A percentile compares a stretch with the other conserved stretches of the same genome.
Evolutionary conservation across 2,329 filamentous ascomycete genomes (phyloP).

Genomic region (Camptophora hylomeconis): DNA sequence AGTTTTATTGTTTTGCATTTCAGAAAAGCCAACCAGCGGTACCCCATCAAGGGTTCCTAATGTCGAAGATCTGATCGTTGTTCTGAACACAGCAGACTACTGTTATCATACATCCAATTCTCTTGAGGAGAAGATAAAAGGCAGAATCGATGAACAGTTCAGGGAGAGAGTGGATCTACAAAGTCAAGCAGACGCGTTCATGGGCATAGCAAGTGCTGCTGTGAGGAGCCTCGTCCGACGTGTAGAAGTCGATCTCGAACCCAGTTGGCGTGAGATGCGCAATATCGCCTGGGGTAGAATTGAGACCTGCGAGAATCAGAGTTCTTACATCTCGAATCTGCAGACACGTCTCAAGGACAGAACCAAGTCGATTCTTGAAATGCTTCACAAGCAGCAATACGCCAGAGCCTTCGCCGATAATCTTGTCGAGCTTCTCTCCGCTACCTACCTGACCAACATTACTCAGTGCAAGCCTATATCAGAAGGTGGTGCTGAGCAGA

Average conservation of each 20-base stretch:
- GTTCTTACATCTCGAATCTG: conserved; percentile 76
- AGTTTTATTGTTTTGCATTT: conserved; percentile 63
- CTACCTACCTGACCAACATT: conserved; percentile 67
- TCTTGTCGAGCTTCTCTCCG: conserved; percentile 75
- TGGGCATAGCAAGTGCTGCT: conserved; percentile 82
- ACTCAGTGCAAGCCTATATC: conserved; percentile 83
- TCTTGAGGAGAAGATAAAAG: conserved; percentile 87
- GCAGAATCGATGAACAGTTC: conserved; percentile 70
- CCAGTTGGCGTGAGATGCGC: conserved; percentile 90
- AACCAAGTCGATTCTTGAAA: conserved; percentile 59
- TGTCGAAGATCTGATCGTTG: conserved; percentile 66
- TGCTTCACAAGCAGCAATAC: conserved; percentile 84
- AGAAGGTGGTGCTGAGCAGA: conserved; percentile 91
- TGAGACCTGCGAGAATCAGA: conserved; percentile 87
- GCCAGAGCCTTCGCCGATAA: conserved; percentile 91
- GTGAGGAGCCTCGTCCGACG: conserved; percentile 72
- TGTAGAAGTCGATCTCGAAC: conserved; percentile 71
- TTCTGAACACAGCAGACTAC: conserved; percentile 94
- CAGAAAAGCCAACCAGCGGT: conserved; percentile 42
- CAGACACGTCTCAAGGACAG: conserved; percentile 59
- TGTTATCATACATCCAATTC: conserved; percentile 90
- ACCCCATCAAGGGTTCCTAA: conserved; percentile 38
- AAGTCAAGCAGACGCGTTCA: conserved; percentile 85
- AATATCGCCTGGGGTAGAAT: conserved; percentile 92
- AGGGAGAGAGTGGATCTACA: conserved; percentile 71